Evolutionary conservation across 139 green algal genomes (phyloP).

Genomic region (Zygnema circumcarinatum): DNA sequence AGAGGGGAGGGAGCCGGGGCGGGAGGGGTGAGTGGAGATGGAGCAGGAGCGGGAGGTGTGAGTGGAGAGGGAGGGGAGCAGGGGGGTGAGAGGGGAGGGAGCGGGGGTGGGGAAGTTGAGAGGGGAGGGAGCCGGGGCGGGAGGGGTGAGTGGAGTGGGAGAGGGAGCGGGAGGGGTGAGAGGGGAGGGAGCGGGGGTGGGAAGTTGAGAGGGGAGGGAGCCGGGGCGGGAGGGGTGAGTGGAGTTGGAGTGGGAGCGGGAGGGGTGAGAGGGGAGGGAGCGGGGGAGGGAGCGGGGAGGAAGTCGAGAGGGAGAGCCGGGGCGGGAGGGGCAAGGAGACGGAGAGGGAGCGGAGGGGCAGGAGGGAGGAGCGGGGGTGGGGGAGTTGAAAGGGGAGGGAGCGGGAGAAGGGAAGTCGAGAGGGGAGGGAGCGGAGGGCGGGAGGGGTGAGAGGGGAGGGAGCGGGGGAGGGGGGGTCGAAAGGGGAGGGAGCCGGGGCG

Average conservation of each 20-base stretch:
- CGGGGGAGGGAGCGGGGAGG: background rate
- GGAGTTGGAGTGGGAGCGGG: background rate
- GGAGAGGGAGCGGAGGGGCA: background rate
- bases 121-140: background rate
- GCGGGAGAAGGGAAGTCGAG: background rate
- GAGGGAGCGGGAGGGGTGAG: background rate
- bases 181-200: background rate
- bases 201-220: background rate
- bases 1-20: background rate
- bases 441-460: background rate
- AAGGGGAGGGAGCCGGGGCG: background rate
- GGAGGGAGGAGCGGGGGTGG: background rate
- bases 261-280: background rate
- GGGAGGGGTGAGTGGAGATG: too few relatives aligned
- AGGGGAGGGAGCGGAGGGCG: too few relatives aligned
- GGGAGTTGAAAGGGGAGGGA: background rate
- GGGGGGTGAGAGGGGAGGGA: background rate
- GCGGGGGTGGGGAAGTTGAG: too few relatives aligned
- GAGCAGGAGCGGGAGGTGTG: background rate
- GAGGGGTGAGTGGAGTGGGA: background rate
- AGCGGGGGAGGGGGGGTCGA: too few relatives aligned
- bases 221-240: background rate
- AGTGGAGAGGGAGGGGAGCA: background rate
- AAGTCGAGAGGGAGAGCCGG: background rate
- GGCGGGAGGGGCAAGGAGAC: background rate